Evolutionary conservation across 1,284 basidiomycete species (phyloP), one percentile per base, ranked within the genome.

Genomic region (Fomitopsis schrenkii): DNA sequence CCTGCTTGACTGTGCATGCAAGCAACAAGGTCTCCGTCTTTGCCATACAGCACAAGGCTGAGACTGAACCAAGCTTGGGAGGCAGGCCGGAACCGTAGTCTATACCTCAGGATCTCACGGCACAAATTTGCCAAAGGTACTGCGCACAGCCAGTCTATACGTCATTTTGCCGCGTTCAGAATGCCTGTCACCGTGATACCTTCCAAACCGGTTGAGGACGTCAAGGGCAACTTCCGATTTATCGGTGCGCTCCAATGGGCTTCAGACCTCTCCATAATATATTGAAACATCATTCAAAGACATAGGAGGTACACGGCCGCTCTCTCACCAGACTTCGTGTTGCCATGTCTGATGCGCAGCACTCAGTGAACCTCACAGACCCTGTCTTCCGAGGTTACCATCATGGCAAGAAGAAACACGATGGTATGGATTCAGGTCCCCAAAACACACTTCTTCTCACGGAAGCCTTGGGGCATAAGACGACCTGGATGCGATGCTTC

Each of bases 401-500:
- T 69, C 80, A 74, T 57, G 82, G 84, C 26, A 78, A 76, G 60
- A 70, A 71, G 63, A 86, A 85, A 68, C 86, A 88, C 61, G 73
- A 82, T 64, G 83, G 86, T 81, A 46, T 17, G 69, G 9, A 35
- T 19, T 45, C 15, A 46, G 26, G 61, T 38, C 36, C 46, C 57
- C 12, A 6, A n/a, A 14, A 6, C 40, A 17, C 9, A 26, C 26
- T 30, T 33, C 53, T 17, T 14, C 33, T 28, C 42, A 28, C 26
- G 26, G 7, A 46, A 46, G 4, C 5, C 48, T 15, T 10, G 8
- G 35, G 28, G 26, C 40, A 26, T 14, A 68, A 84, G 88, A 91
- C 67, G 94, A 96, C 68, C 75, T 95, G 14, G 75, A 80, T 3
- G 76, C 76, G 5, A 80, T 96, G 59, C 70, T 94, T 4, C 71